Evolutionary conservation across 208 protist genomes (phyloP).

Genomic region (Vickermania ingenoplastis): DNA sequence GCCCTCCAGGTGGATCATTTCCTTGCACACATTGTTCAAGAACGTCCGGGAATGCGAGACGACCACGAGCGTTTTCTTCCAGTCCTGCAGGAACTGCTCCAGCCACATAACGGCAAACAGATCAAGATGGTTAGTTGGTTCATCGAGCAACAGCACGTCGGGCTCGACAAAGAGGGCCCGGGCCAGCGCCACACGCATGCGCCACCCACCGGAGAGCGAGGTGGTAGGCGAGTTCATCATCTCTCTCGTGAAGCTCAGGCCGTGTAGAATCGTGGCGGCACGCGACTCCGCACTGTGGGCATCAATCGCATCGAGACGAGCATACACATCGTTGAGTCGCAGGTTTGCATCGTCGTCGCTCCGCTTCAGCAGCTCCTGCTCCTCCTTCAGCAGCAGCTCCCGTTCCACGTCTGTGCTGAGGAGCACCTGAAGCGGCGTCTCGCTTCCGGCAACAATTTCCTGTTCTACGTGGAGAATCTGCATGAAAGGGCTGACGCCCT

Average conservation of each 20-base stretch:
- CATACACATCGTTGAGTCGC: slow-evolving; percentile 91
- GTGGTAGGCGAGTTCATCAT: slow-evolving; percentile 90
- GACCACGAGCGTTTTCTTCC: slow-evolving; percentile 93
- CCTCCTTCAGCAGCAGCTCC: slow-evolving; percentile 81
- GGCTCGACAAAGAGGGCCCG: slow-evolving; percentile 95
- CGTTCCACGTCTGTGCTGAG: slow-evolving; percentile 90
- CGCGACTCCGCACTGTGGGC: slow-evolving; percentile 89
- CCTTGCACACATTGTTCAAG: slow-evolving; percentile 92
- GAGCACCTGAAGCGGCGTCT: slow-evolving; percentile 86
- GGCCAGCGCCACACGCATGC: slow-evolving; percentile 96
- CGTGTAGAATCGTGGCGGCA: slow-evolving; percentile 78
- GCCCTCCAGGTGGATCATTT: slow-evolving; percentile 89
- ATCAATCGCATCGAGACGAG: slow-evolving; percentile 93
- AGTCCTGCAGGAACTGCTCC: slow-evolving; percentile 93
- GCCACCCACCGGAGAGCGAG: slow-evolving; percentile 92
- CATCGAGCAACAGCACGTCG: slow-evolving; percentile 94
- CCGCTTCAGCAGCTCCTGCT: slow-evolving; percentile 83
- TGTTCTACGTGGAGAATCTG: slow-evolving; percentile 98
- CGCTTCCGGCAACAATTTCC: slow-evolving; percentile 84
- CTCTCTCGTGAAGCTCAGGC: slow-evolving; percentile 92
- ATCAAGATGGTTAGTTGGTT: slow-evolving; percentile 98
- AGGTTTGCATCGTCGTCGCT: slow-evolving; percentile 63
- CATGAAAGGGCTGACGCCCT: slow-evolving; percentile 93
- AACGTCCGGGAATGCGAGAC: slow-evolving; percentile 97
- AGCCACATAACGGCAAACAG: slow-evolving; percentile 97